phyloP scores from a whole-genome alignment of 306 rosid species.

The Medicago truncatula region DNA sequence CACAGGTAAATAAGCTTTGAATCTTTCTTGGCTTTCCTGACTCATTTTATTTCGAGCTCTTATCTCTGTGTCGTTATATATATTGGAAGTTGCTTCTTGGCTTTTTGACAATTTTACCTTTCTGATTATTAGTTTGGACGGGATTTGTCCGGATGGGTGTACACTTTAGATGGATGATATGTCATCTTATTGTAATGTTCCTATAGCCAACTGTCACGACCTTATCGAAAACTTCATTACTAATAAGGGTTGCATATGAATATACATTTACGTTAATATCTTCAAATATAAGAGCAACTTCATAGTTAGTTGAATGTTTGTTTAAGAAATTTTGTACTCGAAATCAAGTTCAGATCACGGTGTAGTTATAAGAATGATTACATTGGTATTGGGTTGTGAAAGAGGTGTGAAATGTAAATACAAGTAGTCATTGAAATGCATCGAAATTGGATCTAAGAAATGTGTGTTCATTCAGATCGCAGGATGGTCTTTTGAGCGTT shows the following conservation, averaged over 20 bases:
- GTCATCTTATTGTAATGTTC: background rate
- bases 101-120: background rate
- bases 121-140: no score
- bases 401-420: background rate
- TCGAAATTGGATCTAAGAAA: background rate
- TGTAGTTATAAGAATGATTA: background rate
- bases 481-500: background rate
- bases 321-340: background rate
- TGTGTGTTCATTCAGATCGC: background rate
- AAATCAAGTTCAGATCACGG: background rate
- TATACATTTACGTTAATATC: background rate
- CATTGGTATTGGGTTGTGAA: background rate
- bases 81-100: background rate
- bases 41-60: constrained; percentile 19
- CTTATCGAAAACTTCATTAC: background rate
- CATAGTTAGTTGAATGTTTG: background rate
- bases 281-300: background rate
- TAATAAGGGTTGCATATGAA: background rate
- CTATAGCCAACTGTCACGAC: no score
- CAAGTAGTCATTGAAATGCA: background rate
- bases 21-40: constrained; percentile 16
- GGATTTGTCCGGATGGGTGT: background rate
- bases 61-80: constrained; percentile 7
- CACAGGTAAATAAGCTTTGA: constrained; percentile 37
- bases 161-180: background rate